These are phyloP conservation scores for Carex kokanica DNA, from an alignment of 176 grass and related monocot genomes.

Conservation along the genomic window DNA sequence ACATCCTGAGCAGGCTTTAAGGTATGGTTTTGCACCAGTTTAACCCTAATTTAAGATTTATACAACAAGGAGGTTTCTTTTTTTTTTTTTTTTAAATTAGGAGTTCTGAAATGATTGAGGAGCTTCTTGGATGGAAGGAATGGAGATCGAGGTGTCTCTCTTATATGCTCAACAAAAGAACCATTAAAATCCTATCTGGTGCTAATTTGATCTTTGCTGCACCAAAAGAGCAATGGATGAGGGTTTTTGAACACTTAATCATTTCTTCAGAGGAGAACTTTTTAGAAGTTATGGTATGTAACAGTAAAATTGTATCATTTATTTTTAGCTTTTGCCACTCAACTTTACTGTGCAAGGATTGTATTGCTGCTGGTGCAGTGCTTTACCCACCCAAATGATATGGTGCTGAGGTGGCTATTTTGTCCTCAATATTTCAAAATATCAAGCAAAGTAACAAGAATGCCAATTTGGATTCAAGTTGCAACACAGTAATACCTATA, in stretches of 20 bases:
- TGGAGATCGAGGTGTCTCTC: slow-evolving; percentile 60
- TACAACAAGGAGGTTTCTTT: background rate
- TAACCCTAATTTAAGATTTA: slow-evolving; percentile 20
- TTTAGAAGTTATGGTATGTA: slow-evolving; percentile 53
- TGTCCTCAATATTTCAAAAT: background rate
- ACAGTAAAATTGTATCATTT: background rate
- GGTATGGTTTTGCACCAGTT: background rate
- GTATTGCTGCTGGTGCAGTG: background rate
- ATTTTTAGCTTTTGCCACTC: background rate
- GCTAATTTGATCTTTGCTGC: slow-evolving; percentile 72
- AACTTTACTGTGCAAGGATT: background rate
- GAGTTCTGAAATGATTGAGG: slow-evolving; percentile 26
- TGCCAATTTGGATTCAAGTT: background rate
- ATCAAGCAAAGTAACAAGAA: background rate
- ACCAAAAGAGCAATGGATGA: slow-evolving; percentile 66
- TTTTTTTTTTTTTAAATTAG: slow-evolving; percentile 33
- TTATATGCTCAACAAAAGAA: slow-evolving; percentile 62
- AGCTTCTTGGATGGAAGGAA: slow-evolving; percentile 54
- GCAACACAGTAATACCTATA: background rate
- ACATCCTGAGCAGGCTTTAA: background rate
- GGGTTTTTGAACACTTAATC: slow-evolving; percentile 52
- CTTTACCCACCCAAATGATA: background rate
- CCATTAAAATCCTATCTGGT: slow-evolving; percentile 54
- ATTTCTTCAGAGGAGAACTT: slow-evolving; percentile 34
- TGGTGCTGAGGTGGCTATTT: background rate